Evolutionary conservation across 2,329 filamentous ascomycete genomes (phyloP).

Genomic region (Sclerotinia sclerotiorum): DNA sequence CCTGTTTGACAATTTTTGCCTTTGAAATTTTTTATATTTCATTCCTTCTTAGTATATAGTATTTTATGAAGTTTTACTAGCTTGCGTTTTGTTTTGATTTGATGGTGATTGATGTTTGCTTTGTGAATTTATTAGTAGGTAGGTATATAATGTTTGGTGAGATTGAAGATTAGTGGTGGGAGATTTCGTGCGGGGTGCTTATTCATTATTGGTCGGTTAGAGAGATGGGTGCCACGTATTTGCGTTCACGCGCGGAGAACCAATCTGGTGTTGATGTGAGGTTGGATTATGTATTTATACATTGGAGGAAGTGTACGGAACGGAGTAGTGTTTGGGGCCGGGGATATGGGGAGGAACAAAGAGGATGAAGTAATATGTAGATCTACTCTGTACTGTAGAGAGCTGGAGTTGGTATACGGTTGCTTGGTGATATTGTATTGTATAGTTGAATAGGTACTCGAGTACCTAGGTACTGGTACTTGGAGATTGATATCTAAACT

Average conservation of each 20-base stretch:
- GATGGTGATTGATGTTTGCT: neutral
- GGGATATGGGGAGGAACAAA: neutral
- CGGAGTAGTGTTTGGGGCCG: neutral
- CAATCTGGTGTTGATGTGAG: neutral
- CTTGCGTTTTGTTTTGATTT: neutral
- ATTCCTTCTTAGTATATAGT: conserved; percentile 2
- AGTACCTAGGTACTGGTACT: too few species aligned
- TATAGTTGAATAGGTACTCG: too few species aligned
- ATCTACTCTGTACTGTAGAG: neutral
- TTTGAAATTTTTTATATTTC: neutral
- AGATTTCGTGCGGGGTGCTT: neutral
- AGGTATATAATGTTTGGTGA: neutral
- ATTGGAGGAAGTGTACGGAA: neutral
- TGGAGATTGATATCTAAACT: too few species aligned
- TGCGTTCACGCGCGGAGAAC: neutral
- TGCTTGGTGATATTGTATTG: too few species aligned
- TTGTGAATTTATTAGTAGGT: neutral
- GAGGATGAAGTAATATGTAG: neutral
- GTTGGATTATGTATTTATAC: neutral
- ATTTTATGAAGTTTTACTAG: neutral
- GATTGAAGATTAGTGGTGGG: neutral
- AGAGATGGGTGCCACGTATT: conserved; percentile 4
- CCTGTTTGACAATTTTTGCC: neutral
- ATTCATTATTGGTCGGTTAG: neutral
- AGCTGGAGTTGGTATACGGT: neutral